Evolutionary conservation across 1,284 basidiomycete species (phyloP), one percentile per base, ranked within the genome.

Genomic region (Puccinia triticina): DNA sequence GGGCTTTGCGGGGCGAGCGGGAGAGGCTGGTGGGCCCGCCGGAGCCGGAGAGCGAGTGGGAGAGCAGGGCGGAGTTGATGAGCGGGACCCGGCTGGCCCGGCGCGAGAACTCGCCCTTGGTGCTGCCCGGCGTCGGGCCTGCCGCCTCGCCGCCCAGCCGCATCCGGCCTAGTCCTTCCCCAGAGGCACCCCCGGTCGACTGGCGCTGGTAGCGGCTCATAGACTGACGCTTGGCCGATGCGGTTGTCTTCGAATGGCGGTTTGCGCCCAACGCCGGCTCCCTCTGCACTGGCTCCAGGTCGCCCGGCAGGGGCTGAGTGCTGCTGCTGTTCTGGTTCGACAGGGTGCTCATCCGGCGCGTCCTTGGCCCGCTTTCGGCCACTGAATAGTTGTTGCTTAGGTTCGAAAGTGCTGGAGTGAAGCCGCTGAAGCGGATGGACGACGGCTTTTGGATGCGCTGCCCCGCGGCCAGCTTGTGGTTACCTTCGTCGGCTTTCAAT

Each of bases 211-310:
- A 76, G 40, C 61, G 21, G 37, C 61, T 76, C 48, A 76, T 23
- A 76, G 74, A 76, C 37, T 40, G 50, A 26, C 74, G 55, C 34
- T 61, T 26, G 12, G 61, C 61, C 32, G n/a, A n/a, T n/a, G 61
- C 61, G 11, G 61, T 37, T 2, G 74, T 55, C 43, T 76, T 76
- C 7, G 74, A 32, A 23, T 78, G 46, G 37, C 77, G 61, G 26
- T 69, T 78, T 14, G 77, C 64, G 1, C 77, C 77, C 40, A 78
- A 48, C 29, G 50, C 43, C 34, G 77, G 69, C 0, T 78, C 77
- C 32, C 43, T 29, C 37, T 64, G 40, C n/a, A 32, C 55, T 37
- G n/a, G n/a, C n/a, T n/a, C n/a, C n/a, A n/a, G n/a, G n/a, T n/a
- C n/a, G n/a, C n/a, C n/a, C n/a, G n/a, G n/a, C n/a, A n/a, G n/a